phyloP scores from a whole-genome alignment of 805 yeast species.

The Monosporozyma siamensis region DNA sequence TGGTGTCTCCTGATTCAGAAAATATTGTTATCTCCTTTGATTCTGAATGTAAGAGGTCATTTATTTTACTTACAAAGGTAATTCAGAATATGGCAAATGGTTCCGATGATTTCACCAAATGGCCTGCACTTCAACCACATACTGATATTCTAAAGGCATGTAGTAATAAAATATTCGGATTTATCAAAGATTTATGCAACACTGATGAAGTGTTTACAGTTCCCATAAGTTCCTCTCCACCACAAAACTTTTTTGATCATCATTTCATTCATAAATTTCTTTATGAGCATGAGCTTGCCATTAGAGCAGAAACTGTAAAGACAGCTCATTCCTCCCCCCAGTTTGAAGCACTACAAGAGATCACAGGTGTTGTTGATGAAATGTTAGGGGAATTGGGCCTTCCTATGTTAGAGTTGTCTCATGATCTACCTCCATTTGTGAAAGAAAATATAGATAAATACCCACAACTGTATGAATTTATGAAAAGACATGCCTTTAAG shows the following conservation, averaged over 20 bases:
- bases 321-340: conserved; percentile 13
- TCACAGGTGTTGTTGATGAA: conserved; percentile 35
- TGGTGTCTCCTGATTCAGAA: conserved; percentile 72
- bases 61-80: conserved; percentile 69
- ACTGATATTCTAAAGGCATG: conserved; percentile 32
- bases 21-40: conserved; percentile 31
- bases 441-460: conserved; percentile 41
- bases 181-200: conserved; percentile 30
- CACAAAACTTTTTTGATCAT: conserved; percentile 19
- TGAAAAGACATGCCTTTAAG: conserved; percentile 53
- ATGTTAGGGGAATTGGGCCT: conserved; percentile 43
- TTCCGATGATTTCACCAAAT: conserved; percentile 49
- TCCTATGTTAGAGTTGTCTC: conserved; percentile 44
- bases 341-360: conserved; percentile 10
- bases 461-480: conserved; percentile 54
- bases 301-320: conserved; percentile 20
- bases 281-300: conserved; percentile 38
- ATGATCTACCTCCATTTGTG: conserved; percentile 44
- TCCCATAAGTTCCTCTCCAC: conserved; percentile 13
- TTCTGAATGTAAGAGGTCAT: conserved; percentile 43
- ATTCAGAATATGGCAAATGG: conserved; percentile 82
- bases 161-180: conserved; percentile 31
- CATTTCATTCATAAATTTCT: conserved; percentile 40
- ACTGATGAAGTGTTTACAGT: conserved; percentile 15
- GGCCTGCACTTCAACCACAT: conserved; percentile 42